These are phyloP conservation scores for Aspergillus brunneoviolaceus DNA, from an alignment of 2,329 filamentous ascomycete genomes.

Conservation along the genomic window DNA sequence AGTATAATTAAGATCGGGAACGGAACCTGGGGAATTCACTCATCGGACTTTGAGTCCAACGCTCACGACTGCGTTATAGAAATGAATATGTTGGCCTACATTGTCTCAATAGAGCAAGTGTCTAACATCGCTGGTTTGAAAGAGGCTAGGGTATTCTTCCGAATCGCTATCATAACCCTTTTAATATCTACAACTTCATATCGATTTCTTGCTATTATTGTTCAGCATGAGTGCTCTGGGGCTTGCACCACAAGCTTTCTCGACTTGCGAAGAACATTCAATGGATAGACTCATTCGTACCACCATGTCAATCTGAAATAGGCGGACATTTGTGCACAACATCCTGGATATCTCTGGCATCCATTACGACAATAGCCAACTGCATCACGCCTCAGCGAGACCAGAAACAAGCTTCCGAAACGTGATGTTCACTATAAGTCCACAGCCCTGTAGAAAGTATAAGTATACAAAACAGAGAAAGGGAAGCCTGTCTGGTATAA, in stretches of 20 bases:
- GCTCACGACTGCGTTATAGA: too few species aligned
- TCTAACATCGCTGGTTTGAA: too few species aligned
- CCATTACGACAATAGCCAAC: slow-evolving; percentile 35
- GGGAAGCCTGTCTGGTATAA: not conserved
- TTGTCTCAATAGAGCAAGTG: too few species aligned
- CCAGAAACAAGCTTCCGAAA: slow-evolving; percentile 92
- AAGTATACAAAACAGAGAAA: slow-evolving; percentile 23
- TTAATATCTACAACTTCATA: too few species aligned
- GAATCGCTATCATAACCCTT: too few species aligned
- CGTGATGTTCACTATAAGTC: slow-evolving; percentile 80
- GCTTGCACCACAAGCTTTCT: slow-evolving; percentile 40
- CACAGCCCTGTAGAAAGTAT: slow-evolving; percentile 50
- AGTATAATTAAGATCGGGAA: too few species aligned
- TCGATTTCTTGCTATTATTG: too few species aligned
- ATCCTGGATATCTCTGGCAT: slow-evolving; percentile 32
- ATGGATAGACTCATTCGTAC: slow-evolving; percentile 25
- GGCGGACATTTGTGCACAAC: slow-evolving; percentile 28
- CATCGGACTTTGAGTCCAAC: too few species aligned
- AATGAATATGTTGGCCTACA: too few species aligned
- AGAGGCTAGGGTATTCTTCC: too few species aligned
- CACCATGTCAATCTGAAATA: slow-evolving; percentile 24
- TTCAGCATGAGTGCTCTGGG: too few species aligned
- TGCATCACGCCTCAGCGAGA: slow-evolving; percentile 41
- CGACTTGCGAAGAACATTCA: slow-evolving; percentile 30
- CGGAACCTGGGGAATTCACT: too few species aligned